These are phyloP conservation scores for Carpinus viminea DNA, from an alignment of 306 rosid species.

Conservation along the genomic window DNA sequence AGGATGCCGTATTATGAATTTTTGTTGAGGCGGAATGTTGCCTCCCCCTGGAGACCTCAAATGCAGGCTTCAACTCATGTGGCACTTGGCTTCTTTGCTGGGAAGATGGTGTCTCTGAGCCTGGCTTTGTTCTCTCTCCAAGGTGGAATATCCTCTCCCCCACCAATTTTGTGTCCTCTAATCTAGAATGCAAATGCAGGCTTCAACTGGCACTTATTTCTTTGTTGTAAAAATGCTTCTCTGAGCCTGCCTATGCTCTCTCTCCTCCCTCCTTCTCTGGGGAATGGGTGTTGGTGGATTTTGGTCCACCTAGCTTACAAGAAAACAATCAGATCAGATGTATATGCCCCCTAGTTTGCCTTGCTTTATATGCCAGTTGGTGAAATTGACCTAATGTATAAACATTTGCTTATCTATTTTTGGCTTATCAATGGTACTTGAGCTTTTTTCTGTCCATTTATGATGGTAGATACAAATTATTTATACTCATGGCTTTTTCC, in stretches of 20 bases:
- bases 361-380: background rate
- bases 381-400: background rate
- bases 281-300: background rate
- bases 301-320: background rate
- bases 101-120: background rate
- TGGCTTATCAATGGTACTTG: too few species aligned
- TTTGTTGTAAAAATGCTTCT: too few species aligned
- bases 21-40: conserved; percentile 2
- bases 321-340: too few species aligned
- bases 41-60: background rate
- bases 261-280: too few species aligned
- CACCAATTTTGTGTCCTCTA: too few species aligned
- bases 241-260: too few species aligned
- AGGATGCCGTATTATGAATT: conserved; percentile 19
- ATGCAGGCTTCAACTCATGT: background rate
- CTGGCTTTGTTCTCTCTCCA: background rate
- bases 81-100: background rate
- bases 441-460: too few species aligned
- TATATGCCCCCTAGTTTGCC: background rate
- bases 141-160: too few species aligned
- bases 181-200: too few species aligned
- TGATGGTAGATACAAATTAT: too few species aligned
- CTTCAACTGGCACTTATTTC: too few species aligned
- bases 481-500: background rate
- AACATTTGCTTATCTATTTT: too few species aligned